Conservation (phyloP, 108 stramenopile species). For the Fragilariopsis cylindrus region DNA sequence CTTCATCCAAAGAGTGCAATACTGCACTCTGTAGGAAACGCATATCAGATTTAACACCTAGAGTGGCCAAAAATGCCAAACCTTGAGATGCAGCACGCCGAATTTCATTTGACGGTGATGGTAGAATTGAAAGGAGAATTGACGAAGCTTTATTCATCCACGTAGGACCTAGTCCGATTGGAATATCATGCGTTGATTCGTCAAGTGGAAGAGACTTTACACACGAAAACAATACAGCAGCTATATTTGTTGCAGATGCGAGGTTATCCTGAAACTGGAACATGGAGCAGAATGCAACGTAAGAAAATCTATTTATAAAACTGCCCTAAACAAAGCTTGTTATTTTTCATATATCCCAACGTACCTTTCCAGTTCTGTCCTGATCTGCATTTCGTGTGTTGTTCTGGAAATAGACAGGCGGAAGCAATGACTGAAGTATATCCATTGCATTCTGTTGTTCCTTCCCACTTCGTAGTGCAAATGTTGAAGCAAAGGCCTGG, state of each 20-base stretch:
- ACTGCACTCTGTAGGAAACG: conserved; percentile 78
- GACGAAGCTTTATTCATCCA: conserved; percentile 87
- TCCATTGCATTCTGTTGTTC: conserved; percentile 73
- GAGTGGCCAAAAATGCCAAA: conserved; percentile 70
- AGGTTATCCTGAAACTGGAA: conserved; percentile 55
- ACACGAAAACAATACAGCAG: conserved; percentile 74
- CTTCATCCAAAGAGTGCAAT: conserved; percentile 79
- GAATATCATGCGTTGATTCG: conserved; percentile 70
- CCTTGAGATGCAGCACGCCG: conserved; percentile 83
- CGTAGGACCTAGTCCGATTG: conserved; percentile 74
- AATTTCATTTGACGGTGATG: conserved; percentile 54
- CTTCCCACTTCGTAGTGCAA: conserved; percentile 76
- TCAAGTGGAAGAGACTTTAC: conserved; percentile 74
- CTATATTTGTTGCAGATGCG: conserved; percentile 59
- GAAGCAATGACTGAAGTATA: conserved; percentile 59
- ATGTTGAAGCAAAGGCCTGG: conserved; percentile 85
- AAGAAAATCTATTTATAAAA: not conserved
- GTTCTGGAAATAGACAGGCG: conserved; percentile 24
- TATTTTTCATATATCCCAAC: conserved; percentile 5
- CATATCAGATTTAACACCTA: conserved; percentile 81
- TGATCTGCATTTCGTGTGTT: conserved; percentile 17
- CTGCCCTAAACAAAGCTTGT: not conserved
- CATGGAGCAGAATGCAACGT: not conserved
- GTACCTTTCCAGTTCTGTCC: conserved; percentile 27
- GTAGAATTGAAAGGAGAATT: conserved; percentile 66